Percentiles rank a stretch among this genome's conserved stretches.
Evolutionary conservation across 139 green algal genomes (phyloP).

Genomic region (Ettlia oleoabundans): DNA sequence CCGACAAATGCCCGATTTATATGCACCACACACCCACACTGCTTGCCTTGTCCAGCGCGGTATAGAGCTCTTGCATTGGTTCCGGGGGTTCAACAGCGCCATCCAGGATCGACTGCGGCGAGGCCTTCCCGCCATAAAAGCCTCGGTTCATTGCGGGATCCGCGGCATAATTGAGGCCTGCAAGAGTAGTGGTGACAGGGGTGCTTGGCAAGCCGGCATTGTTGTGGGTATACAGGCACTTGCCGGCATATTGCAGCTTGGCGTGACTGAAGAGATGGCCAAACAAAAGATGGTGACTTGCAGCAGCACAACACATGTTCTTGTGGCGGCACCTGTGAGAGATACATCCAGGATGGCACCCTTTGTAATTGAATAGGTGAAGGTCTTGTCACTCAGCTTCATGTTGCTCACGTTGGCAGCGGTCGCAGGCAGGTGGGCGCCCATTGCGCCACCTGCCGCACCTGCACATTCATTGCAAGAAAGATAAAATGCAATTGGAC

Average conservation of each 20-base stretch:
- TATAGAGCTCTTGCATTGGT: slow-evolving; percentile 35
- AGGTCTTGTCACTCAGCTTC: slow-evolving; percentile 31
- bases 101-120: slow-evolving; percentile 32
- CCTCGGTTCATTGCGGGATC: slow-evolving; percentile 22
- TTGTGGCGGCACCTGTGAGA: slow-evolving; percentile 7
- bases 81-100: slow-evolving; percentile 20
- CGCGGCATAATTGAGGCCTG: slow-evolving; percentile 27
- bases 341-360: slow-evolving; percentile 42
- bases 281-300: no score
- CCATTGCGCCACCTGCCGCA: slow-evolving; percentile 10
- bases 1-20: no score
- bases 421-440: slow-evolving; percentile 31
- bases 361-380: slow-evolving; percentile 35
- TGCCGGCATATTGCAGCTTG: no score
- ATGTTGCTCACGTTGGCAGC: slow-evolving; percentile 37
- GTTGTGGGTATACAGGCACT: no score
- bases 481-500: no score
- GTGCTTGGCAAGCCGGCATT: no score
- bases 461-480: no score
- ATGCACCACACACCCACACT: neutral
- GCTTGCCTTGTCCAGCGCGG: slow-evolving; percentile 29
- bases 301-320: neutral
- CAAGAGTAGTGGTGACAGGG: neutral
- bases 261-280: no score
- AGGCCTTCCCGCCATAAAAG: slow-evolving; percentile 19